Evolutionary conservation across 1,284 basidiomycete genomes (phyloP).

Genomic region (Leucoagaricus sp.): DNA sequence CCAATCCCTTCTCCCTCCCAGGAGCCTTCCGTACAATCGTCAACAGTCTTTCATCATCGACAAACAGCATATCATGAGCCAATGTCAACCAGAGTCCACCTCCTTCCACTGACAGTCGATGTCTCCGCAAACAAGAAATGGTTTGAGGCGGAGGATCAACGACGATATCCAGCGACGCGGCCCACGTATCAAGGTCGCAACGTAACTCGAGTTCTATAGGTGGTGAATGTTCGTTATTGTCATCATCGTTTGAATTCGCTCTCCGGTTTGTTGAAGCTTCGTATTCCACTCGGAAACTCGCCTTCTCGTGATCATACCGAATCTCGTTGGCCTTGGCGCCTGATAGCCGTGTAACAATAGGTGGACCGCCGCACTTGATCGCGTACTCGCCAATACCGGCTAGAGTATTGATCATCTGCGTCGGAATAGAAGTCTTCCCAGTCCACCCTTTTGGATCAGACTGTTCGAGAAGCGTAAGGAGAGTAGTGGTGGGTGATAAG

Average conservation of each 20-base stretch:
- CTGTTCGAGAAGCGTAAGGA: slow-evolving; percentile 94
- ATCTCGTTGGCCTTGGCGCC: slow-evolving; percentile 78
- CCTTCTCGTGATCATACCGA: slow-evolving; percentile 88
- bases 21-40: slow-evolving; percentile 79
- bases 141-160: slow-evolving; percentile 92
- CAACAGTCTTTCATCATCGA: slow-evolving; percentile 76
- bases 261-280: slow-evolving; percentile 63
- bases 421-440: slow-evolving; percentile 91
- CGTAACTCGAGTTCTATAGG: slow-evolving; percentile 92
- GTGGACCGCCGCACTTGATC: slow-evolving; percentile 94
- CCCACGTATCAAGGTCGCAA: slow-evolving; percentile 94
- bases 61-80: slow-evolving; percentile 80
- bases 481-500: slow-evolving; percentile 93
- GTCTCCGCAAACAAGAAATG: slow-evolving; percentile 84
- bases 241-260: slow-evolving; percentile 25
- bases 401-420: slow-evolving; percentile 85
- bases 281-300: slow-evolving; percentile 85
- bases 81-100: slow-evolving; percentile 97
- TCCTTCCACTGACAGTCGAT: slow-evolving; percentile 84
- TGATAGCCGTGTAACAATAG: slow-evolving; percentile 80
- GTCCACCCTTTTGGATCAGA: slow-evolving; percentile 98
- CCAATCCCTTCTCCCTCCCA: slow-evolving; percentile 74
- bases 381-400: slow-evolving; percentile 93
- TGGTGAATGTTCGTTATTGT: slow-evolving; percentile 34
- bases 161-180: slow-evolving; percentile 83